These are phyloP conservation scores for Proteromonas lacertae DNA, from an alignment of 352 stramenopile species.

Conservation along the genomic window DNA sequence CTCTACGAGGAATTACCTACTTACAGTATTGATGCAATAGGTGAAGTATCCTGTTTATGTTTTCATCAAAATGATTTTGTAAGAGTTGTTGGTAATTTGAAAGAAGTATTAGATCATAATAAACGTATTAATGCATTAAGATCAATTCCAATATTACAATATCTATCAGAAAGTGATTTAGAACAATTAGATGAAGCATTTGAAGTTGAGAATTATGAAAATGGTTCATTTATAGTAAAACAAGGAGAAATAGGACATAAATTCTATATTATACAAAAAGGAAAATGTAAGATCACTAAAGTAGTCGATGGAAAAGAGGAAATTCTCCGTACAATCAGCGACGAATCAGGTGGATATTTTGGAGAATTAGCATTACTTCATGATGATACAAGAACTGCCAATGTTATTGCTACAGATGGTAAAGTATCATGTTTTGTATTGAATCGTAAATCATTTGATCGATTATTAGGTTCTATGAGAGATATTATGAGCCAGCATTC, in stretches of 20 bases:
- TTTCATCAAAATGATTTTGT: slow-evolving; percentile 4
- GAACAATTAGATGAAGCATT: slow-evolving; percentile 1
- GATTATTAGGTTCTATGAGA: not conserved
- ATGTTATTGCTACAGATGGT: not conserved
- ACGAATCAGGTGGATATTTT: slow-evolving; percentile 1
- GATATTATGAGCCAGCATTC: not conserved
- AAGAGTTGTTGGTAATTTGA: slow-evolving; percentile 3
- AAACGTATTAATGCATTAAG: slow-evolving; percentile 50
- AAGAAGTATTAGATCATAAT: slow-evolving; percentile 48
- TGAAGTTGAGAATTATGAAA: not conserved
- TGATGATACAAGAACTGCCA: not conserved
- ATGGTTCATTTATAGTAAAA: slow-evolving; percentile 15
- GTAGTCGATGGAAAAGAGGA: too few relatives aligned
- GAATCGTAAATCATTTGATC: not conserved
- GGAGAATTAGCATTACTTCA: not conserved
- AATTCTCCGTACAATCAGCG: too few relatives aligned
- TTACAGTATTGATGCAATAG: slow-evolving; percentile 22
- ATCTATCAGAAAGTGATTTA: not conserved
- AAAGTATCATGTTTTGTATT: not conserved
- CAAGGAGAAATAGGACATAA: slow-evolving; percentile 35
- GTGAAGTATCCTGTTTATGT: slow-evolving; percentile 6
- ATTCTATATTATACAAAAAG: slow-evolving; percentile 45
- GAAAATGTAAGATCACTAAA: too few relatives aligned
- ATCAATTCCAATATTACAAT: not conserved
- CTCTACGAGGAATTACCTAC: slow-evolving; percentile 50